A percentile compares a stretch with the other conserved stretches of the same genome.
phyloP scores from a whole-genome alignment of 768 basidiomycete genomes.

The Sporobolomyces roseus region DNA sequence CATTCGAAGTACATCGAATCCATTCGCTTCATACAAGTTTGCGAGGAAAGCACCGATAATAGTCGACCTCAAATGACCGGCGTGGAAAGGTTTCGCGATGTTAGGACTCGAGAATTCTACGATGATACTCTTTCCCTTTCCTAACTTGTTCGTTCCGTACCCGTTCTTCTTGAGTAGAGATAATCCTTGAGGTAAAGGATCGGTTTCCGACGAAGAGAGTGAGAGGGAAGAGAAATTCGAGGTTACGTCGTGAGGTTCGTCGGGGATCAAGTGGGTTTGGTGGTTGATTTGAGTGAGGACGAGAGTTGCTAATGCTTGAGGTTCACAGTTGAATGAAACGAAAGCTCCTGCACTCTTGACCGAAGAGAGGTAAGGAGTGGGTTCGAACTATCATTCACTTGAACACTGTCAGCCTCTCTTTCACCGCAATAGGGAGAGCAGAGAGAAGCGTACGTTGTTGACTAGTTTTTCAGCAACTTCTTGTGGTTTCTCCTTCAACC shows the following conservation, averaged over 20 bases:
- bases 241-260: constrained; percentile 49
- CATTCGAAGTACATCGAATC: constrained; percentile 84
- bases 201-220: constrained; percentile 24
- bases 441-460: constrained; percentile 62
- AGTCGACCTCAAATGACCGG: constrained; percentile 93
- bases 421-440: background rate
- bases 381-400: constrained; percentile 62
- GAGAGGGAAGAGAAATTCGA: constrained; percentile 42
- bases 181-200: constrained; percentile 16
- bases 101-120: constrained; percentile 95
- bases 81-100: constrained; percentile 97
- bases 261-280: constrained; percentile 63
- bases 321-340: constrained; percentile 73
- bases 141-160: constrained; percentile 76
- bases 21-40: constrained; percentile 85
- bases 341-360: constrained; percentile 69
- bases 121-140: constrained; percentile 74
- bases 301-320: constrained; percentile 60
- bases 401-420: background rate
- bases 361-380: constrained; percentile 72
- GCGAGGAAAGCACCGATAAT: constrained; percentile 94
- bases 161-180: constrained; percentile 48
- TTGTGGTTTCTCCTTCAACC: constrained; percentile 75
- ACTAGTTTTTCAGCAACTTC: constrained; percentile 70
- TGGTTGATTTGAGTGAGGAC: constrained; percentile 70